phyloP scores from a whole-genome alignment of 208 protist species.

The Porcisia deanei region DNA sequence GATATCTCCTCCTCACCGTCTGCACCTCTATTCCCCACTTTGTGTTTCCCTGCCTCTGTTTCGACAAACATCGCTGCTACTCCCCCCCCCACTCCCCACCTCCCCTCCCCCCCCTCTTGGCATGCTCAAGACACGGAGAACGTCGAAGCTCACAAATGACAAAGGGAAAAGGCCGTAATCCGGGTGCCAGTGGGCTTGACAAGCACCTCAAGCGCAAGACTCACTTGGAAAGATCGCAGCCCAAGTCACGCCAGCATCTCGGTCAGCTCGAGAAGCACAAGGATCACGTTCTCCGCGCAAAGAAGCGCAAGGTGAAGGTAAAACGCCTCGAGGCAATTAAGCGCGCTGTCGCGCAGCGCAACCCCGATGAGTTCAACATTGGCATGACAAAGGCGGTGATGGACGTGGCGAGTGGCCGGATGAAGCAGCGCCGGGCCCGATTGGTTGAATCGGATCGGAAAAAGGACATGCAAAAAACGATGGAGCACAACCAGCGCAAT shows the following conservation, averaged over 20 bases:
- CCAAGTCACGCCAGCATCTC: constrained; percentile 70
- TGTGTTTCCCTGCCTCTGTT: no score
- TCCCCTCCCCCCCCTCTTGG: no score
- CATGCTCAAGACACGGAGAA: not conserved
- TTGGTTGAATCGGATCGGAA: constrained; percentile 46
- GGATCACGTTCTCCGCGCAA: constrained; percentile 88
- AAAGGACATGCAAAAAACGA: constrained; percentile 57
- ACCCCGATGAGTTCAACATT: constrained; percentile 95
- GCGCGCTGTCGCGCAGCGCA: constrained; percentile 85
- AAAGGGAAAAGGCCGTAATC: constrained; percentile 86
- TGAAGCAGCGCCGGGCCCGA: constrained; percentile 53
- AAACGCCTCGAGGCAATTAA: constrained; percentile 75
- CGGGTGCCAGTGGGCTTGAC: constrained; percentile 74
- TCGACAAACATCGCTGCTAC: no score
- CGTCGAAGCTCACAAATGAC: constrained; percentile 49
- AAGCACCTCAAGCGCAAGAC: constrained; percentile 91
- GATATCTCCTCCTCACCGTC: no score
- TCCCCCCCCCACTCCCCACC: no score
- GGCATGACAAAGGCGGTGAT: constrained; percentile 92
- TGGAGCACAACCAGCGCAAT: constrained; percentile 74
- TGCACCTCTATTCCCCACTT: no score
- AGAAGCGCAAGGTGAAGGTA: constrained; percentile 78
- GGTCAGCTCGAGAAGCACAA: constrained; percentile 94
- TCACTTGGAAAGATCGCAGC: constrained; percentile 92
- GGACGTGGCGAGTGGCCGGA: constrained; percentile 82